Evolutionary conservation across 139 green algal genomes (phyloP), one percentile per base, ranked within the genome.

Genomic region (Pseudopediastrum boryanum): DNA sequence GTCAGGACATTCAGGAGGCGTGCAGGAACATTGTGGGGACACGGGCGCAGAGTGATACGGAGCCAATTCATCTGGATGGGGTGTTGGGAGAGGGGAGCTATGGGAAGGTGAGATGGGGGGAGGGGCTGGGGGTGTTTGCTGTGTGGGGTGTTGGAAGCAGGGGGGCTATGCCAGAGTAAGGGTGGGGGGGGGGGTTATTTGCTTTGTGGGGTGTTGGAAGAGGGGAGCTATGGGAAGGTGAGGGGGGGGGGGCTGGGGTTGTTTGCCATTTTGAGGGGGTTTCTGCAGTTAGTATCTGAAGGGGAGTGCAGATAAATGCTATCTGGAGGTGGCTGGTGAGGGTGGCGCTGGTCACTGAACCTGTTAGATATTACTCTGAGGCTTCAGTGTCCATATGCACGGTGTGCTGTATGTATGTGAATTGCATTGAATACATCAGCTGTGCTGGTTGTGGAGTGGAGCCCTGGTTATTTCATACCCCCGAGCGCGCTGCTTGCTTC

Each of bases 11-110:
- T 35, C 29, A 36, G 51, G 50, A 61, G 48, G 69, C 69, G 4
- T 66, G 48, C 69, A 63, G 35, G 48, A 77, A 46, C 50, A 19
- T 77, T 19, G 69, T 65, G 50, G 35, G 44, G 25, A 62, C 12
- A 66, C 39, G 69, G 64, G 50, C 13, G 69, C 29, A 5, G 29
- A 50, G 4, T n/a, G n/a, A n/a, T n/a, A n/a, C n/a, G n/a, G 29
- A 65, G 29, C 29, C 48, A 3, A 50, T 66, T 35, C 50, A 75
- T 39, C 58, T 86, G 33, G 52, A 72, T 21, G 39, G 29, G 0
- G 77, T 86, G 27, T 56, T 86, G 38, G 82, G 82, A 0, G 82
- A 86, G 65, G 82, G 82, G 4, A 74, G 62, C 27, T 84, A 84
- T 56, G 82, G 82, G 46, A 83, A 62, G 70, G 81, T 71, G 43